These are phyloP conservation scores for Cyclanthera cordifolia DNA, from an alignment of 306 rosid genomes.

Conservation along the genomic window DNA sequence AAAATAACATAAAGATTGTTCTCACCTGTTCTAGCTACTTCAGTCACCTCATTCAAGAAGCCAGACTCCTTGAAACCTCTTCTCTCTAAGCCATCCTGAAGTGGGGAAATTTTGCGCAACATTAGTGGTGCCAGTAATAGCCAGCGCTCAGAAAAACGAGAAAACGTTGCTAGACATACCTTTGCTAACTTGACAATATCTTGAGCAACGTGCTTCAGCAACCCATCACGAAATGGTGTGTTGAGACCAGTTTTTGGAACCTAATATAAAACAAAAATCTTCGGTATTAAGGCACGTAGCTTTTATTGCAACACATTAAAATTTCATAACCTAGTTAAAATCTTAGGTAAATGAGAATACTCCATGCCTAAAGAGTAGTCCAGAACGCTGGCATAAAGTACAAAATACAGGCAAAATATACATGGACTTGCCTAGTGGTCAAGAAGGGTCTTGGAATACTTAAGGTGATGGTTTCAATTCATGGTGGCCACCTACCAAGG, in stretches of 20 bases:
- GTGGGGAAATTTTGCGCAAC: constrained; percentile 3
- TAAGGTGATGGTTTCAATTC: too few relatives aligned
- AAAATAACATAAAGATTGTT: constrained; percentile 4
- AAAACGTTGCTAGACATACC: constrained; percentile 28
- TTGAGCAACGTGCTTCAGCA: constrained; percentile 83
- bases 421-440: too few relatives aligned
- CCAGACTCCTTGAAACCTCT: constrained; percentile 90
- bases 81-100: constrained; percentile 87
- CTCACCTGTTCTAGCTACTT: constrained; percentile 81
- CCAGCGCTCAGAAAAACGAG: background rate
- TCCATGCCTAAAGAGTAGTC: background rate
- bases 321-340: constrained; percentile 1
- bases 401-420: background rate
- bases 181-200: constrained; percentile 72
- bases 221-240: constrained; percentile 89
- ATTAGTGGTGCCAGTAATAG: constrained; percentile 12
- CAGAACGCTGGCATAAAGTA: background rate
- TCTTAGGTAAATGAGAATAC: background rate
- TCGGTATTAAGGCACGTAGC: background rate
- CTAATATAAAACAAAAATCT: constrained; percentile 30
- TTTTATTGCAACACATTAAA: background rate
- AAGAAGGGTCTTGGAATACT: too few relatives aligned
- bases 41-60: constrained; percentile 79
- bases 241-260: constrained; percentile 68
- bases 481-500: too few relatives aligned